A percentile compares a stretch with the other conserved stretches of the same genome.
phyloP scores from a whole-genome alignment of 139 green algal genomes.

The Edaphochlamys debaryana region DNA sequence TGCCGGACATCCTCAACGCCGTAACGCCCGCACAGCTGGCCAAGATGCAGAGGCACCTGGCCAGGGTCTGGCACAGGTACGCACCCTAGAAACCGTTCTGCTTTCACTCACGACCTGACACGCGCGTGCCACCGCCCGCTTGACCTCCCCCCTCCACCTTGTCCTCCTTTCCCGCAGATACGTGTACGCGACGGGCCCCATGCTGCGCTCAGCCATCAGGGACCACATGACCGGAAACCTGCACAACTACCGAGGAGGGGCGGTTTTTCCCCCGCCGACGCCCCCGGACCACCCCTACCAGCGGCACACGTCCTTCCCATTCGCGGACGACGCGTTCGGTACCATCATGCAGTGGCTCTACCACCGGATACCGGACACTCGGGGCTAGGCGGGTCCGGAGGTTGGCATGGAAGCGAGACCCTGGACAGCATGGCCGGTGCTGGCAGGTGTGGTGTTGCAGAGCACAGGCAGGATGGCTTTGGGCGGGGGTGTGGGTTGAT shows the following conservation, averaged over 20 bases:
- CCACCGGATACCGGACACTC: background rate
- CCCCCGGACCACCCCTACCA: background rate
- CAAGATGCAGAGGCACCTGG: background rate
- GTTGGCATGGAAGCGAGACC: too few relatives aligned
- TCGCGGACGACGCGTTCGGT: background rate
- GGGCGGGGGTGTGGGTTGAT: too few relatives aligned
- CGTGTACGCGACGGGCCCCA: background rate
- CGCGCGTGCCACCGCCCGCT: too few relatives aligned
- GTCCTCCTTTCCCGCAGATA: background rate
- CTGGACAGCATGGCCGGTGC: too few relatives aligned
- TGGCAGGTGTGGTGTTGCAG: too few relatives aligned
- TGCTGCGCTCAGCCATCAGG: background rate
- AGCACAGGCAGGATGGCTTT: too few relatives aligned
- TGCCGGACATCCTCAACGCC: background rate
- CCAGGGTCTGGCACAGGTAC: background rate
- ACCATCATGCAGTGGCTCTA: slow-evolving; percentile 4
- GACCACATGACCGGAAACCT: background rate
- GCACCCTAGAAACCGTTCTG: too few relatives aligned
- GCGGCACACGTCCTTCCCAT: background rate
- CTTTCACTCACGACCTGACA: too few relatives aligned
- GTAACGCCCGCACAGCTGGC: background rate
- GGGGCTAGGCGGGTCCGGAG: too few relatives aligned
- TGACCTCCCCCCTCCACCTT: background rate
- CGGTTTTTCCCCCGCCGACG: too few relatives aligned
- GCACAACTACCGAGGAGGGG: too few relatives aligned